Evolutionary conservation across 148 eudicot species (phyloP).

Genomic region (Camellia granthamiana): DNA sequence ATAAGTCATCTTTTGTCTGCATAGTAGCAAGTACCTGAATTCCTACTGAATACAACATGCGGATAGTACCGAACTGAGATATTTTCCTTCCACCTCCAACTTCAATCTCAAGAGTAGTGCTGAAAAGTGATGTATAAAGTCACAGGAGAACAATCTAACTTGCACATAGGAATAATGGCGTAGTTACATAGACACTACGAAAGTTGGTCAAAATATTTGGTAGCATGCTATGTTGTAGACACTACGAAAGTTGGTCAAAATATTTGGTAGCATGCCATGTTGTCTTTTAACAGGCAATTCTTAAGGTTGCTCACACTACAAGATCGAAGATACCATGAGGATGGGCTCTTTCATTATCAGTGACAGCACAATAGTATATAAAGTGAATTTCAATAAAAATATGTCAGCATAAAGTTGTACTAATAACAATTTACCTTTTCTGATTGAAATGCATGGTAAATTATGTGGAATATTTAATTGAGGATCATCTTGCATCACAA

Average conservation of each 20-base stretch:
- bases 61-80: slow-evolving; percentile 75
- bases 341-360: not conserved
- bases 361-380: not conserved
- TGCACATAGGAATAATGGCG: not conserved
- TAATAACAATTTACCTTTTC: not conserved
- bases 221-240: not conserved
- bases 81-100: slow-evolving; percentile 95
- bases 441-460: not conserved
- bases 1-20: no score
- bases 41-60: slow-evolving; percentile 79
- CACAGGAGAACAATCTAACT: no score
- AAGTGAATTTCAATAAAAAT: not conserved
- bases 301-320: not conserved
- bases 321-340: not conserved
- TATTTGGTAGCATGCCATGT: not conserved
- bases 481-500: not conserved
- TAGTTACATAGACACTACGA: not conserved
- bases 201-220: not conserved
- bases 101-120: slow-evolving; percentile 79
- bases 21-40: slow-evolving; percentile 58
- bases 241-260: not conserved
- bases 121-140: slow-evolving; percentile 26
- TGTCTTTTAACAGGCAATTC: not conserved
- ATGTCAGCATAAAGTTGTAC: not conserved
- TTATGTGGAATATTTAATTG: not conserved